phyloP scores from a whole-genome alignment of 2,329 filamentous ascomycete species.

The Aspergillus glaucus region DNA sequence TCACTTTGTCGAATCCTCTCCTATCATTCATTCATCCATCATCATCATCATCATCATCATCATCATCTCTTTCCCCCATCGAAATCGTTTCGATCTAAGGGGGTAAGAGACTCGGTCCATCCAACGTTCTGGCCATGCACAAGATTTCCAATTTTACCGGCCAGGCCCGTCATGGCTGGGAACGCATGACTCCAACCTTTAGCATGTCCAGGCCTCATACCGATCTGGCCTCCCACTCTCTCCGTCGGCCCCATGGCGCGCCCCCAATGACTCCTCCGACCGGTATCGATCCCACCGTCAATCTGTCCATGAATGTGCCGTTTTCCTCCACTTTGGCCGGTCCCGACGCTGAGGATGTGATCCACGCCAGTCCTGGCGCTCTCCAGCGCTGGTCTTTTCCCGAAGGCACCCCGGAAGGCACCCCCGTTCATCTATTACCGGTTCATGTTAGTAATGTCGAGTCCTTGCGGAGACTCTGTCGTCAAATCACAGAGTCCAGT shows the following conservation, averaged over 20 bases:
- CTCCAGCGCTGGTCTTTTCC: constrained; percentile 91
- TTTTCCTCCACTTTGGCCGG: constrained; percentile 89
- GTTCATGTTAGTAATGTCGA: constrained; percentile 83
- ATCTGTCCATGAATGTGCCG: constrained; percentile 95
- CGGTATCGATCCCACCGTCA: constrained; percentile 69
- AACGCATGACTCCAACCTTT: constrained; percentile 61
- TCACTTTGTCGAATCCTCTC: constrained; percentile 11
- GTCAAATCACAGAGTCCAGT: constrained; percentile 65
- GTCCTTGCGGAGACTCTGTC: constrained; percentile 71
- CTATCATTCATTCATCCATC: constrained; percentile 19
- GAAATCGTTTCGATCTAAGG: constrained; percentile 18
- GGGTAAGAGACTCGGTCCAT: constrained; percentile 25
- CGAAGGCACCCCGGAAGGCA: constrained; percentile 74
- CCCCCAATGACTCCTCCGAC: constrained; percentile 59
- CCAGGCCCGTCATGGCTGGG: constrained; percentile 61
- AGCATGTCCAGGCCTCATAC: constrained; percentile 56
- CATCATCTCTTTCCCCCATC: constrained; percentile 23
- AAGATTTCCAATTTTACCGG: constrained; percentile 64
- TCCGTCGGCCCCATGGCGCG: constrained; percentile 50
- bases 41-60: constrained; percentile 11
- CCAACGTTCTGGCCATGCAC: constrained; percentile 47
- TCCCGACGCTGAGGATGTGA: constrained; percentile 87
- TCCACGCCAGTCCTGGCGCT: constrained; percentile 83
- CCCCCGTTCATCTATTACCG: constrained; percentile 82
- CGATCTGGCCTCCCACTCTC: constrained; percentile 48